These are phyloP conservation scores for Moniliella sp. DNA, from an alignment of 1,284 basidiomycete genomes.

Conservation along the genomic window DNA sequence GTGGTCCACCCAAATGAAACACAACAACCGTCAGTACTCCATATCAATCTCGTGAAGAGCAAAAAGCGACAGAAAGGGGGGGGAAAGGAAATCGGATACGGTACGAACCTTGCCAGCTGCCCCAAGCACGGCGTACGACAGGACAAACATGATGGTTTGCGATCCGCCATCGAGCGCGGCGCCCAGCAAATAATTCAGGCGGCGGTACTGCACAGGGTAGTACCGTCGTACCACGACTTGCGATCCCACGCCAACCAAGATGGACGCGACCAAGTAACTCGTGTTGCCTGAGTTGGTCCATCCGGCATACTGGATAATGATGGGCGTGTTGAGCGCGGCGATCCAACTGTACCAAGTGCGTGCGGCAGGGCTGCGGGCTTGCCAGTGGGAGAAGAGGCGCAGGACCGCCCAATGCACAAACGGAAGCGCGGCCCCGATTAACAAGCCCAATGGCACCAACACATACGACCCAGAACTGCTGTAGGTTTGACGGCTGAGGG, in stretches of 20 bases:
- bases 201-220: slow-evolving; percentile 42
- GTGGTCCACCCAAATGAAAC: too few relatives aligned
- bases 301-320: slow-evolving; percentile 5
- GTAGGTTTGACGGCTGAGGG: slow-evolving; percentile 10
- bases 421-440: slow-evolving; percentile 6
- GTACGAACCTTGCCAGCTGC: too few relatives aligned
- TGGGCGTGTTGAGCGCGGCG: slow-evolving; percentile 4
- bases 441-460: slow-evolving; percentile 7
- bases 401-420: slow-evolving; percentile 4
- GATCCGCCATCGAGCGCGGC: slow-evolving; percentile 50
- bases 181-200: slow-evolving; percentile 50
- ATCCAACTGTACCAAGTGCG: slow-evolving; percentile 1
- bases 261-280: slow-evolving; percentile 39
- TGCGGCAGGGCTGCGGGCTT: not conserved
- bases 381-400: not conserved
- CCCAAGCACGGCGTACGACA: slow-evolving; percentile 50
- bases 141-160: slow-evolving; percentile 47
- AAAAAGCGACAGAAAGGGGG: too few relatives aligned
- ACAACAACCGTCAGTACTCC: too few relatives aligned
- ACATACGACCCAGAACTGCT: slow-evolving; percentile 6
- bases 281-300: slow-evolving; percentile 41
- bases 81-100: too few relatives aligned
- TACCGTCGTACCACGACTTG: slow-evolving; percentile 44
- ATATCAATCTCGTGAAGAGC: too few relatives aligned
- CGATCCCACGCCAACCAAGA: slow-evolving; percentile 43